phyloP scores from a whole-genome alignment of 192 early-diverging fungal species.

The Backusella tuberculispora region DNA sequence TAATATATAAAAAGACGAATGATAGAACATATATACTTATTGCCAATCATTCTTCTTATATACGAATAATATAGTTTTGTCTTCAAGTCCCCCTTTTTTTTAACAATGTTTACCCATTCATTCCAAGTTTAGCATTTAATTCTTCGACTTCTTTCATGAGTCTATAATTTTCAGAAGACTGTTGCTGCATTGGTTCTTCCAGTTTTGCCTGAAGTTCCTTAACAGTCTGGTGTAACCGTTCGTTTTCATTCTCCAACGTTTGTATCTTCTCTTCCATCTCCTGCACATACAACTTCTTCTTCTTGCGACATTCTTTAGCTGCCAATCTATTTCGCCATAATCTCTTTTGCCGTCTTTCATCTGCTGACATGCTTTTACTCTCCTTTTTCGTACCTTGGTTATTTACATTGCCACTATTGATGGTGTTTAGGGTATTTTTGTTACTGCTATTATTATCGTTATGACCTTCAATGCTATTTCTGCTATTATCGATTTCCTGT shows the following conservation, averaged over 20 bases:
- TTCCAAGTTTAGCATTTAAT: conserved; percentile 64
- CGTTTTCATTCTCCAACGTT: conserved; percentile 67
- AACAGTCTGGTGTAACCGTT: conserved; percentile 61
- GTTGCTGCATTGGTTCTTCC: conserved; percentile 4
- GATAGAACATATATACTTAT: too few relatives aligned
- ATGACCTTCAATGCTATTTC: background rate
- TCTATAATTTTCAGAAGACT: conserved; percentile 55
- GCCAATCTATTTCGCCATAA: conserved; percentile 78
- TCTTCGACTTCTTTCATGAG: conserved; percentile 72
- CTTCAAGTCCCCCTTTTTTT: background rate
- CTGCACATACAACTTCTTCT: conserved; percentile 76
- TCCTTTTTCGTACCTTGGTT: background rate
- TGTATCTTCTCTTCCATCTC: conserved; percentile 70
- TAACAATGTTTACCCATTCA: conserved; percentile 34
- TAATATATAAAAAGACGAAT: too few relatives aligned
- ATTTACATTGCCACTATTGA: background rate
- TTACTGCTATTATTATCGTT: background rate
- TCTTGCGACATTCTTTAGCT: conserved; percentile 84
- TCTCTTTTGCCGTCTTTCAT: conserved; percentile 74
- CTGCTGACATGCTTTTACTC: conserved; percentile 47
- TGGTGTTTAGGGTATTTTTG: background rate
- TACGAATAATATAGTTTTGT: too few relatives aligned
- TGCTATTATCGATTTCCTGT: background rate
- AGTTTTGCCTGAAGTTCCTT: conserved; percentile 64
- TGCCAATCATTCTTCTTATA: too few relatives aligned